Evolutionary conservation across 2,329 filamentous ascomycete species (phyloP), one percentile per base, ranked within the genome.

Genomic region (Akanthomyces lecanii): DNA sequence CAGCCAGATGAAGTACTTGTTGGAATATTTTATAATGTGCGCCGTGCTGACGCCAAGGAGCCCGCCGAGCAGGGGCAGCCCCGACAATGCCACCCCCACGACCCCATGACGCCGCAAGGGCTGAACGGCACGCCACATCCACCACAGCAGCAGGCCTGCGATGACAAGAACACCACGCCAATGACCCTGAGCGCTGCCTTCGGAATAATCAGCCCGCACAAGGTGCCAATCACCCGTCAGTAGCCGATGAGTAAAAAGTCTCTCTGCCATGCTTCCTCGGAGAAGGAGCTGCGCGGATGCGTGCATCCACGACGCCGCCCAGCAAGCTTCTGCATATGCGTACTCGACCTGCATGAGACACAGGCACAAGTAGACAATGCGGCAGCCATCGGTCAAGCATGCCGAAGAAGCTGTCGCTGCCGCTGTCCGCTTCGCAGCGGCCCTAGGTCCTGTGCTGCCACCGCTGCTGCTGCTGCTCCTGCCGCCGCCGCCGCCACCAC

Each of bases 1-100:
- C 23, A 78, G 66, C 51, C 72, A 69, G 6, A 79, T 69, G 63
- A 74, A 78, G 59, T 78, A 74, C 44, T 67, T 70, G 48, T 75
- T 74, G 36, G 76, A 74, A 61, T 73, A 73, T 45, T 67, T 66
- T 16, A 77, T 67, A 30, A 77, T 28, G 21, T 69, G 65, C 40
- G 54, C 68, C 57, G 70, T 71, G 1, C 40, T 61, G 10, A 52
- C 66, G 61, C 63, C 54, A 2, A 66, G 52, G 11, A 68, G 5
- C 36, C n/a, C 61, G 5, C 47, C 54, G 21, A 62, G 21, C 0
- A 70, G 3, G 2, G 61, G 55, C 50, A 71, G 5, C 38, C 69
- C 53, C 51, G 70, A 68, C 52, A 30, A 45, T 52, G 1, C 57
- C 52, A 65, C 55, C 63, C 48, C 56, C 51, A 44, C 23, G 40